Evolutionary conservation across 768 basidiomycete genomes (phyloP).

Genomic region (Sarcodon sp.): DNA sequence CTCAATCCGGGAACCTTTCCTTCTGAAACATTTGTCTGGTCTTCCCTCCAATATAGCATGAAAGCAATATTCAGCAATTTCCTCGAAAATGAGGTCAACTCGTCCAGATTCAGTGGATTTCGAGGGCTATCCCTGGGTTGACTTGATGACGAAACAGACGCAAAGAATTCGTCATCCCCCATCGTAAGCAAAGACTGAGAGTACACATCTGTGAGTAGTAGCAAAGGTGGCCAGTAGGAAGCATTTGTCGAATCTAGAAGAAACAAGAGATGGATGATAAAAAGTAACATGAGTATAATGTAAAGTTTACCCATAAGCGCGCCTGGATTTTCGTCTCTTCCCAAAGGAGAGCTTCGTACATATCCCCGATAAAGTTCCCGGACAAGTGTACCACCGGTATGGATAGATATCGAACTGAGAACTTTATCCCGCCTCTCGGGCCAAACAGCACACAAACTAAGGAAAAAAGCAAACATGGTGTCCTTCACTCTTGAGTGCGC

Average conservation of each 20-base stretch:
- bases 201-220: slow-evolving; percentile 76
- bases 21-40: slow-evolving; percentile 26
- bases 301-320: slow-evolving; percentile 24
- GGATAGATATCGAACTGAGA: slow-evolving; percentile 37
- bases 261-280: slow-evolving; percentile 1
- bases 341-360: slow-evolving; percentile 49
- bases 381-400: slow-evolving; percentile 48
- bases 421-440: slow-evolving; percentile 43
- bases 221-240: slow-evolving; percentile 49
- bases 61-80: slow-evolving; percentile 80
- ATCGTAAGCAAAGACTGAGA: slow-evolving; percentile 78
- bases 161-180: slow-evolving; percentile 96
- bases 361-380: slow-evolving; percentile 64
- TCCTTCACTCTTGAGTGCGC: slow-evolving; percentile 16
- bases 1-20: slow-evolving; percentile 27
- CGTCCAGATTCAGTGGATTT: slow-evolving; percentile 76
- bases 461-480: slow-evolving; percentile 42
- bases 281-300: not conserved
- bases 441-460: slow-evolving; percentile 48
- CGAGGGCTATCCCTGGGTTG: slow-evolving; percentile 18
- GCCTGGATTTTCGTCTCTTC: slow-evolving; percentile 33
- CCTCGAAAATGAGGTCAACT: slow-evolving; percentile 62
- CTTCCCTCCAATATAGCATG: slow-evolving; percentile 56
- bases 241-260: slow-evolving; percentile 30
- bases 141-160: slow-evolving; percentile 16